A percentile compares a stretch with the other conserved stretches of the same genome.
Evolutionary conservation across 2,329 filamentous ascomycete species (phyloP).

Genomic region (Fusarium falciforme): DNA sequence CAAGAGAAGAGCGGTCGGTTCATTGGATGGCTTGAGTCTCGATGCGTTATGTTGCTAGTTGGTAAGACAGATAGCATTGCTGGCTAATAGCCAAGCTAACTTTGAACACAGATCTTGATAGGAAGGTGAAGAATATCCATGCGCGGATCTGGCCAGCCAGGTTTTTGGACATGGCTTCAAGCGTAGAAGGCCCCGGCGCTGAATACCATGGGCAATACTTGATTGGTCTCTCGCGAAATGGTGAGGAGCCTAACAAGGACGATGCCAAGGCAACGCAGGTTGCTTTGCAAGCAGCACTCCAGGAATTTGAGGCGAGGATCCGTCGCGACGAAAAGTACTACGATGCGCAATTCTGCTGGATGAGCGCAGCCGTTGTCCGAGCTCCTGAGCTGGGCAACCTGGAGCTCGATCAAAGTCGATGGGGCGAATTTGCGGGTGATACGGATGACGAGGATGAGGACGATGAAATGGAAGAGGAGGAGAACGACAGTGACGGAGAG

Average conservation of each 20-base stretch:
- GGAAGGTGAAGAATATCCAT: constrained; percentile 61
- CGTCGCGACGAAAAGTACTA: constrained; percentile 60
- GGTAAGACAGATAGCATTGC: constrained; percentile 51
- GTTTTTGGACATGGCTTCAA: constrained; percentile 57
- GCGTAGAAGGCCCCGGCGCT: constrained; percentile 41
- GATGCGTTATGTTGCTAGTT: constrained; percentile 67
- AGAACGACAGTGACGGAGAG: constrained; percentile 34
- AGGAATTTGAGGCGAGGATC: constrained; percentile 62
- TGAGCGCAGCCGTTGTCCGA: constrained; percentile 56
- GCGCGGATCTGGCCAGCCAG: constrained; percentile 72
- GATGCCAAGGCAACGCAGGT: constrained; percentile 56
- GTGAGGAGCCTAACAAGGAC: constrained; percentile 49
- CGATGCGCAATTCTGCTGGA: constrained; percentile 61
- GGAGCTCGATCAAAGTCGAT: constrained; percentile 59
- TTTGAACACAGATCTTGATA: constrained; percentile 62
- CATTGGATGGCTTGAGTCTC: constrained; percentile 73
- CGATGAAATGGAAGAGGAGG: constrained; percentile 55
- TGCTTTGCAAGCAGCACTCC: constrained; percentile 57
- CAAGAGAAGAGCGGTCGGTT: constrained; percentile 64
- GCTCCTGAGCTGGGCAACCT: constrained; percentile 55
- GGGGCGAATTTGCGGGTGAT: constrained; percentile 53
- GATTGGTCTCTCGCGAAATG: constrained; percentile 63
- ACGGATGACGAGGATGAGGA: constrained; percentile 54
- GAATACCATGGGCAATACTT: constrained; percentile 73
- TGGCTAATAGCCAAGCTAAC: constrained; percentile 4